A percentile compares a stretch with the other conserved stretches of the same genome.
Conservation (phyloP, 345 rosid species). For the Hevea brasiliensis region DNA sequence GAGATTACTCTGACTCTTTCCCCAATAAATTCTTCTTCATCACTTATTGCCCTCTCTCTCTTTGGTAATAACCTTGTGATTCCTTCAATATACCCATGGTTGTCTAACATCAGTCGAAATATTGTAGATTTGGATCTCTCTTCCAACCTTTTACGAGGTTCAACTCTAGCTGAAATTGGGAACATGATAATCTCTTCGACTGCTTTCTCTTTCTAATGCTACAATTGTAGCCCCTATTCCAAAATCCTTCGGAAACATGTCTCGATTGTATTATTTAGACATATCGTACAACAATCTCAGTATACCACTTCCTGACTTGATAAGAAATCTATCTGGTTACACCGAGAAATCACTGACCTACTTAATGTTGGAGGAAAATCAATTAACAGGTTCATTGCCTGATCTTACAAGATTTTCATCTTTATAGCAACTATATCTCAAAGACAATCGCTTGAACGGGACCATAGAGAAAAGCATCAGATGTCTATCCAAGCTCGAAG, state of each 20-base stretch:
- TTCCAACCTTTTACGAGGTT: too few relatives aligned
- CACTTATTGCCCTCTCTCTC: conserved; percentile 1
- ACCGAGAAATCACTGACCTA: neutral
- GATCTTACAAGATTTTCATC: neutral
- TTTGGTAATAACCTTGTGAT: neutral
- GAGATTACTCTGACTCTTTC: neutral
- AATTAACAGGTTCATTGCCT: neutral
- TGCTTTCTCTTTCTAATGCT: neutral
- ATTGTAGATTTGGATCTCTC: too few relatives aligned
- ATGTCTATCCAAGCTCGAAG: neutral
- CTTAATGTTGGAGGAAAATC: neutral
- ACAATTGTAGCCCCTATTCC: neutral
- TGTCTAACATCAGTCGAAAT: conserved; percentile 11
- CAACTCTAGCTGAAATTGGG: neutral
- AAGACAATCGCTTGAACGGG: neutral
- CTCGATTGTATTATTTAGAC: neutral
- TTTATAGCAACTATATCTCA: neutral
- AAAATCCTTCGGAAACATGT: neutral
- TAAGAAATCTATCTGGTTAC: neutral
- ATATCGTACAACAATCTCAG: neutral
- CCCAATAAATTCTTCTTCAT: neutral
- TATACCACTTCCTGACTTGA: neutral
- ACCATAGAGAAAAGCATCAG: neutral
- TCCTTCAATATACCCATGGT: conserved; percentile 12
- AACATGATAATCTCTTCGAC: neutral